phyloP scores from a whole-genome alignment of 2,329 filamentous ascomycete species.

The Cladophialophora chaetospira region DNA sequence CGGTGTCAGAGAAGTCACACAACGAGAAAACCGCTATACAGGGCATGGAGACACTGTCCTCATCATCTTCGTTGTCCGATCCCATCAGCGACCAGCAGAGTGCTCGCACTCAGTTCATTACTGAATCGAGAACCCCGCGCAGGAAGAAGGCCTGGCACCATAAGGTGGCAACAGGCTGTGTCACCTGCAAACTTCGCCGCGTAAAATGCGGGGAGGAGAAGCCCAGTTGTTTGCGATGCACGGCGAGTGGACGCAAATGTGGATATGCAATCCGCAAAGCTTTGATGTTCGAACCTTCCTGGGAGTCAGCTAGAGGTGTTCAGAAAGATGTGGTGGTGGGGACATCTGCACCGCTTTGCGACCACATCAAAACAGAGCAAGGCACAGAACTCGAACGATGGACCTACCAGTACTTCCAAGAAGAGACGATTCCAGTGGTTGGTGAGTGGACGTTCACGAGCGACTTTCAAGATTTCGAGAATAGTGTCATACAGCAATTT shows the following conservation, averaged over 20 bases:
- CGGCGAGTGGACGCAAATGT: not conserved
- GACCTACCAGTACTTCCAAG: not conserved
- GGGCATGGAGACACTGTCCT: too few species aligned
- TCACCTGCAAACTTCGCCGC: not conserved
- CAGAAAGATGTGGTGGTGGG: not conserved
- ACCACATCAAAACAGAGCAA: not conserved
- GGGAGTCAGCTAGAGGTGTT: not conserved
- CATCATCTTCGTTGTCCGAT: too few species aligned
- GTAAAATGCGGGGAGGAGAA: not conserved
- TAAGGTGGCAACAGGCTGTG: not conserved
- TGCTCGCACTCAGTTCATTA: too few species aligned
- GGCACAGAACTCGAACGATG: not conserved
- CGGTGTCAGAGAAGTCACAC: too few species aligned
- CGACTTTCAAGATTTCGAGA: not conserved
- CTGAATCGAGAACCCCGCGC: too few species aligned
- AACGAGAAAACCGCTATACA: too few species aligned
- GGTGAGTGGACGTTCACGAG: not conserved
- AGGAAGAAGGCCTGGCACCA: not conserved
- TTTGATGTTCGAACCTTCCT: too few species aligned
- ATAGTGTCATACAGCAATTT: not conserved
- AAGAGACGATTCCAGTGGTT: not conserved
- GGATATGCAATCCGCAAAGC: not conserved
- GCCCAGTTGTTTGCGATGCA: not conserved
- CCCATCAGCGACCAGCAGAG: too few species aligned
- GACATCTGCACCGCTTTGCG: not conserved